Evolutionary conservation across 768 basidiomycete genomes (phyloP), one percentile per base, ranked within the genome.

Genomic region (Pulveroboletus sp.): DNA sequence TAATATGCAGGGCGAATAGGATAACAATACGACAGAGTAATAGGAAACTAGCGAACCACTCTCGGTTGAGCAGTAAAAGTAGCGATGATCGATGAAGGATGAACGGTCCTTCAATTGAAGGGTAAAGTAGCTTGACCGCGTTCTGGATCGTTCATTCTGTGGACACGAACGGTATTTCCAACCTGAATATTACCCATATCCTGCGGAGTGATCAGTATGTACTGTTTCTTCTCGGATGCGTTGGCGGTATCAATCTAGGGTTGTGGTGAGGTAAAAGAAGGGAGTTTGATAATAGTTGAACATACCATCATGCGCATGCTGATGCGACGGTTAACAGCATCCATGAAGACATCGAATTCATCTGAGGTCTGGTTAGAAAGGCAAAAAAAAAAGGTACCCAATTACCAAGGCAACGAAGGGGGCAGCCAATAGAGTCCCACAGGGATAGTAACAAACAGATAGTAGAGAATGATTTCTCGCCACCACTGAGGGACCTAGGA

Each of bases 321-420:
- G 61, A 95, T 87, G 40, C 85, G 83, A 17, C 96, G 82, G 65
- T 91, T 92, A 50, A 92, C 84, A 20, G 89, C 89, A 63, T 94
- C 92, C 90, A 98, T 93, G 75, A 95, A 97, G 11, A 97, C 95
- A 59, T 98, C 95, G 63, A 96, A 99, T 66, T 99, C 96, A 61
- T 99, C 96, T 83, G 53, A 14, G 6, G 31, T 2, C 9, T 36
- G 37, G 54, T 67, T 30, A 67, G 57, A 45, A 26, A 8, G 43
- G 22, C 16, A 11, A 4, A 16, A 4, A 32, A 42, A 17, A 23
- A 27, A 29, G 16, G 20, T 50, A 11, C 6, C 37, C 29, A 68
- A 77, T 35, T 60, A 89, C 88, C 88, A 20, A 98, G 81, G 62
- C 95, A 97, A 50, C 96, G 77, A 39, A 99, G 75, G 1, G 96